Percentiles rank a stretch among this genome's conserved stretches.
These are phyloP conservation scores for Coemansia pectinata DNA, from an alignment of 192 early-diverging fungal species.

Conservation along the genomic window DNA sequence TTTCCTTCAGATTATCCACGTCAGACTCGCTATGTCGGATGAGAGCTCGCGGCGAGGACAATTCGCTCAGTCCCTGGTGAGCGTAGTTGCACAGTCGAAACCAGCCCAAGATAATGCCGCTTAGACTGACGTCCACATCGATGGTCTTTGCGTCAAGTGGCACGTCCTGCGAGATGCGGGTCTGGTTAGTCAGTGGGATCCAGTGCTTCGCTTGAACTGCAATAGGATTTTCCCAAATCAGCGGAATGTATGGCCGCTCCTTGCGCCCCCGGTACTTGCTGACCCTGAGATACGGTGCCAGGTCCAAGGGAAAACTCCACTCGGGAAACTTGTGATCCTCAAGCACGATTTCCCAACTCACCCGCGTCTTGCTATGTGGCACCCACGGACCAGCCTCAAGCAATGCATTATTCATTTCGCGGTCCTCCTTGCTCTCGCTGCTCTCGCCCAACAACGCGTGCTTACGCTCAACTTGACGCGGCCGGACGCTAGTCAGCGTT, in stretches of 20 bases:
- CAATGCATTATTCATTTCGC: neutral
- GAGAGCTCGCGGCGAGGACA: constrained; percentile 32
- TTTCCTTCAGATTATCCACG: constrained; percentile 55
- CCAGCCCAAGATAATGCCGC: constrained; percentile 50
- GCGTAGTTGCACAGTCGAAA: constrained; percentile 52
- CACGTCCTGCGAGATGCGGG: constrained; percentile 8
- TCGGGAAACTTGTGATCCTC: constrained; percentile 44
- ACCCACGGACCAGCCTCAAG: constrained; percentile 27
- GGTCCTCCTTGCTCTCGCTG: neutral
- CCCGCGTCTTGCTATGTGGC: constrained; percentile 46
- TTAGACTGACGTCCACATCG: constrained; percentile 32
- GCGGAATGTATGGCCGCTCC: constrained; percentile 42
- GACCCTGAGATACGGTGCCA: constrained; percentile 30
- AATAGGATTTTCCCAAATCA: constrained; percentile 55
- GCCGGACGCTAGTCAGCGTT: constrained; percentile 20
- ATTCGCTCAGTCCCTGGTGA: constrained; percentile 33
- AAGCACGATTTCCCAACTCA: constrained; percentile 51
- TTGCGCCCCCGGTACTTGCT: neutral
- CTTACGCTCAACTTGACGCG: constrained; percentile 23
- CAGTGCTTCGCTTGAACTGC: constrained; percentile 37
- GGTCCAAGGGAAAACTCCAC: constrained; percentile 44
- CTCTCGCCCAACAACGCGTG: constrained; percentile 23
- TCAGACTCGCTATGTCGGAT: constrained; percentile 48
- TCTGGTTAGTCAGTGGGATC: constrained; percentile 44
- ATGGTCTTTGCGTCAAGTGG: constrained; percentile 20